phyloP scores from a whole-genome alignment of 257 asterid species.

The Galeopsis tetrahit region DNA sequence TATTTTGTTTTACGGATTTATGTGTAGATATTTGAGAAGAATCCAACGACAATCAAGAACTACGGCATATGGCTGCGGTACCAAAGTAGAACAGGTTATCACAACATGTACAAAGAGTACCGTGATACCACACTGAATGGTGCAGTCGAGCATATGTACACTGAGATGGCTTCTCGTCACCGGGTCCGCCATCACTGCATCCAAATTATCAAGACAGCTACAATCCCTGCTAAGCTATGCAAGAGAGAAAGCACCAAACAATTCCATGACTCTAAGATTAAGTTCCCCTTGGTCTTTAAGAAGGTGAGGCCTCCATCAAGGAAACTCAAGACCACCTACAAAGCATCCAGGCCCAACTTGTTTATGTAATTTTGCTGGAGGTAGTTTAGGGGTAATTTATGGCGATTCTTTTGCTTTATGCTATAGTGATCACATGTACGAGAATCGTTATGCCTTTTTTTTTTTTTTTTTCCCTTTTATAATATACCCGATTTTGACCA shows the following conservation, averaged over 20 bases:
- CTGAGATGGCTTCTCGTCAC: slow-evolving; percentile 71
- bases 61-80: slow-evolving; percentile 34
- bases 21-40: slow-evolving; percentile 33
- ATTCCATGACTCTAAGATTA: slow-evolving; percentile 55
- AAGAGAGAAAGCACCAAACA: slow-evolving; percentile 63
- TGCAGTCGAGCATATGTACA: slow-evolving; percentile 40
- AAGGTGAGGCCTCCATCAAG: slow-evolving; percentile 50
- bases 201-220: slow-evolving; percentile 57
- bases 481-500: background rate
- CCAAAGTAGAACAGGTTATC: slow-evolving; percentile 35
- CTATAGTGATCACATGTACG: background rate
- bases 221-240: slow-evolving; percentile 62
- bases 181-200: slow-evolving; percentile 65
- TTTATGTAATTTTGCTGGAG: slow-evolving; percentile 35
- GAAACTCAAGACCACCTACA: slow-evolving; percentile 48
- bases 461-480: too few relatives aligned
- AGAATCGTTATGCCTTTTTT: background rate
- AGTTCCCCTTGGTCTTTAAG: slow-evolving; percentile 49
- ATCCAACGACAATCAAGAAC: slow-evolving; percentile 36
- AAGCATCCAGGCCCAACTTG: slow-evolving; percentile 47
- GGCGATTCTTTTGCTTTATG: background rate
- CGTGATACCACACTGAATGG: slow-evolving; percentile 37
- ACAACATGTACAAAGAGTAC: slow-evolving; percentile 38
- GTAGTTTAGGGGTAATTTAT: background rate
- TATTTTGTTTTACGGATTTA: background rate